These are phyloP conservation scores for Puccinia novopanici DNA, from an alignment of 1,284 basidiomycete species.

Conservation along the genomic window DNA sequence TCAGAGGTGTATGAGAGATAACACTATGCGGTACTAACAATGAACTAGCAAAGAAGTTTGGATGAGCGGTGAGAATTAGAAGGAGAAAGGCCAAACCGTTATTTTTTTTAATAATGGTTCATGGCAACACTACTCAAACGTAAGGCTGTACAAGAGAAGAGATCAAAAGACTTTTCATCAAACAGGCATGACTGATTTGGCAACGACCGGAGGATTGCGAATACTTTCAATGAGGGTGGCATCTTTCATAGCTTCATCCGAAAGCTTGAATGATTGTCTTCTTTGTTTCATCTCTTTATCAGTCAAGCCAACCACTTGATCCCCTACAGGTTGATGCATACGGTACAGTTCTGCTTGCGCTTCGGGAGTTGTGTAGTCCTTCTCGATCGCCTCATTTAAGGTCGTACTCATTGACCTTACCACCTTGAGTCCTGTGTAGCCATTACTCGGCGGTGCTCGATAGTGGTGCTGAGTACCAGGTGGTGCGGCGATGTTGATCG, in stretches of 20 bases:
- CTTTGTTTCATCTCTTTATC: conserved; percentile 45
- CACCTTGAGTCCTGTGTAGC: conserved; percentile 26
- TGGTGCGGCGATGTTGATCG: conserved; percentile 34
- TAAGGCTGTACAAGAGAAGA: too few relatives aligned
- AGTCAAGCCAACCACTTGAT: conserved; percentile 34
- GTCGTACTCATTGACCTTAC: conserved; percentile 47
- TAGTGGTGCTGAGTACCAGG: conserved; percentile 30
- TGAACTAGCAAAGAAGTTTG: too few relatives aligned
- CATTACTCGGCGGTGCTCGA: neutral
- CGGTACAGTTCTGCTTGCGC: conserved; percentile 33
- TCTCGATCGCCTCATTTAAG: conserved; percentile 39
- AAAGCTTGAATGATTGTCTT: conserved; percentile 35
- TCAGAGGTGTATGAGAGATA: neutral
- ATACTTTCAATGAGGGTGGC: conserved; percentile 37
- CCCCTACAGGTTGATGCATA: neutral
- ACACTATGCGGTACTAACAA: neutral
- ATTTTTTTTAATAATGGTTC: too few relatives aligned
- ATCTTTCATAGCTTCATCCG: conserved; percentile 46
- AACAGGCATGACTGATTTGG: neutral
- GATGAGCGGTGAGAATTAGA: too few relatives aligned
- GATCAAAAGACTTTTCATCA: neutral
- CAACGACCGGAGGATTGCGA: conserved; percentile 29
- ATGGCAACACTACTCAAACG: too few relatives aligned
- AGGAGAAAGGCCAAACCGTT: too few relatives aligned
- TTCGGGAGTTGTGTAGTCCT: conserved; percentile 48